A percentile compares a stretch with the other conserved stretches of the same genome.
These are phyloP conservation scores for Lycium ferocissimum DNA, from an alignment of 257 asterid species.

Conservation along the genomic window DNA sequence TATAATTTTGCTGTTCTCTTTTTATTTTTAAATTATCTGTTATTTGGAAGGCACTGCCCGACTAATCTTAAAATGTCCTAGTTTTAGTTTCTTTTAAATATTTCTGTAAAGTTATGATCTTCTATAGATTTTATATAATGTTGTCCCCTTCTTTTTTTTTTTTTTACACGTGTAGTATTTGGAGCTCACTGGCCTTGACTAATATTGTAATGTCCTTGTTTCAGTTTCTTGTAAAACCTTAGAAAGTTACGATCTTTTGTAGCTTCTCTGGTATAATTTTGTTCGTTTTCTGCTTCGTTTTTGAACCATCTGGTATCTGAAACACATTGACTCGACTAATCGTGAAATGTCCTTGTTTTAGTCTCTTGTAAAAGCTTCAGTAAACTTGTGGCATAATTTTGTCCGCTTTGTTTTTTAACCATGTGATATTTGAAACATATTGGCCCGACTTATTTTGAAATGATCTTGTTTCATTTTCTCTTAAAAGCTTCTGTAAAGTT, in stretches of 20 bases:
- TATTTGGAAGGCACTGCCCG: background rate
- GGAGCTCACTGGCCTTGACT: too few relatives aligned
- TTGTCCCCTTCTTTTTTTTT: too few relatives aligned
- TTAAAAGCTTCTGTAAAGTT: slow-evolving; percentile 48
- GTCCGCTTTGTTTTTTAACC: background rate
- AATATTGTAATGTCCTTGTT: slow-evolving; percentile 14
- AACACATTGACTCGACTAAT: too few relatives aligned
- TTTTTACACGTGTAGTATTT: too few relatives aligned
- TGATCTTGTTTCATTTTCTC: slow-evolving; percentile 41
- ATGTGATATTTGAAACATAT: background rate
- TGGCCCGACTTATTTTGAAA: background rate
- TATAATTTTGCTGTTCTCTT: too few relatives aligned
- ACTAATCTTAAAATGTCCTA: slow-evolving; percentile 7
- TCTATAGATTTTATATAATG: too few relatives aligned
- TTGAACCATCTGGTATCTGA: too few relatives aligned
- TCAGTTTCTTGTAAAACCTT: slow-evolving; percentile 56
- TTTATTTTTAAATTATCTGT: too few relatives aligned
- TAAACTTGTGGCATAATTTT: background rate
- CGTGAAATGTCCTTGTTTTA: slow-evolving; percentile 31
- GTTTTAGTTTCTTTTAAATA: slow-evolving; percentile 51
- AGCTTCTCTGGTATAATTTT: background rate
- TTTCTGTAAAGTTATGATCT: slow-evolving; percentile 33
- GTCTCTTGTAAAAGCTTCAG: slow-evolving; percentile 56
- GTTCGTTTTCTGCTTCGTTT: too few relatives aligned
- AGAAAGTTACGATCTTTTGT: slow-evolving; percentile 5